Percentiles rank a stretch among this genome's conserved stretches.
Evolutionary conservation across 371 early-diverging fungal genomes (phyloP).

Genomic region (Syncephalastrum contaminatum): DNA sequence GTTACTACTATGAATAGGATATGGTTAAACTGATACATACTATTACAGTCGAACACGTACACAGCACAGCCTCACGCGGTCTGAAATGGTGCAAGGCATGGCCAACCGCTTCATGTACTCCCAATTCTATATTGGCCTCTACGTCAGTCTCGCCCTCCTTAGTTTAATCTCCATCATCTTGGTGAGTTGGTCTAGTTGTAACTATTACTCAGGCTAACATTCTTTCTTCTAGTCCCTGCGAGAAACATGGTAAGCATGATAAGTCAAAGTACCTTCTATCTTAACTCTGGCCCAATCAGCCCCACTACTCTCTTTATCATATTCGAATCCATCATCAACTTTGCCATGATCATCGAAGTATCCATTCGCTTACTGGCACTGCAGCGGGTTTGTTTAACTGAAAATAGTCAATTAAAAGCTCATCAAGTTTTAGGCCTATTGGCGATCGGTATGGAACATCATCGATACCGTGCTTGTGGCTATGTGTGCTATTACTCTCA

Average conservation of each 20-base stretch:
- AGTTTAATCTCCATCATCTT: conserved; percentile 66
- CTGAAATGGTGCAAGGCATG: conserved; percentile 68
- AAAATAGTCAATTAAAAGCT: neutral
- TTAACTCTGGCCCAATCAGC: conserved; percentile 15
- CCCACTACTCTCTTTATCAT: conserved; percentile 52
- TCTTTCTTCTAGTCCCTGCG: conserved; percentile 30
- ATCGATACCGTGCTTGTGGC: conserved; percentile 66
- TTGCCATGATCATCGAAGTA: conserved; percentile 76
- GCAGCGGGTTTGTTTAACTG: conserved; percentile 51
- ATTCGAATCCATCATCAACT: conserved; percentile 71
- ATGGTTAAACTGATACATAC: no score
- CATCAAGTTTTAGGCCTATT: conserved; percentile 52
- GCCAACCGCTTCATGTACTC: conserved; percentile 83
- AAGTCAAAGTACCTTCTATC: neutral
- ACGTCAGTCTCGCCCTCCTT: conserved; percentile 63
- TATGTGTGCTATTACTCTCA: conserved; percentile 67
- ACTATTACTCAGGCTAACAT: neutral
- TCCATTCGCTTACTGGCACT: conserved; percentile 66
- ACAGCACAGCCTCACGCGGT: conserved; percentile 56
- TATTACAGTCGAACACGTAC: conserved; percentile 4
- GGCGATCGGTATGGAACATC: conserved; percentile 74
- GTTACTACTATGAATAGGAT: no score
- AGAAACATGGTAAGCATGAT: conserved; percentile 38
- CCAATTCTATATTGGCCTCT: conserved; percentile 67
- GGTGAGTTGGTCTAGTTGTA: conserved; percentile 27